A percentile compares a stretch with the other conserved stretches of the same genome.
phyloP scores from a whole-genome alignment of 75 land plant genomes.

The Selaginella moellendorffii region DNA sequence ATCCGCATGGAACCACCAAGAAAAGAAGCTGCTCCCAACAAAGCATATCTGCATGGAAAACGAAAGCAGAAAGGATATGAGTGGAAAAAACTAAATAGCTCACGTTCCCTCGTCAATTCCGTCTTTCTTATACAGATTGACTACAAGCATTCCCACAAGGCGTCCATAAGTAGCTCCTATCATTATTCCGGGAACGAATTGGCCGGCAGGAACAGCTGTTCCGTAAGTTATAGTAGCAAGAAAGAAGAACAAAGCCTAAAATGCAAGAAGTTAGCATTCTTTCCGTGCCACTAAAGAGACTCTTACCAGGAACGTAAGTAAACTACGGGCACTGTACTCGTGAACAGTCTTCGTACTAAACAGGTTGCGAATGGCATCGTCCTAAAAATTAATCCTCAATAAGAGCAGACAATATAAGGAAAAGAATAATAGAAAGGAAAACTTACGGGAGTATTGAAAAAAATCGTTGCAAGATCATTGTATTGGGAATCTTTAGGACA shows the following conservation, averaged over 20 bases:
- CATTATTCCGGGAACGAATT: conserved; percentile 99
- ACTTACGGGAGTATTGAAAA: conserved; percentile 94
- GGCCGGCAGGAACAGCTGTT: conserved; percentile 98
- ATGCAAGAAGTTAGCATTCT: conserved; percentile 1
- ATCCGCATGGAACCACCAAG: conserved; percentile 99
- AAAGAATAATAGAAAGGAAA: too few species aligned
- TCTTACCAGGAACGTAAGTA: conserved; percentile 79
- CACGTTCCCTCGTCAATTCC: conserved; percentile 98
- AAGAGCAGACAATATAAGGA: background rate
- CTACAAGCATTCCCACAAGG: conserved; percentile 97
- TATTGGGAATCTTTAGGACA: too few species aligned
- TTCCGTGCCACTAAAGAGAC: background rate
- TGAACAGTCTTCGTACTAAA: conserved; percentile 96
- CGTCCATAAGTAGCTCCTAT: conserved; percentile 98
- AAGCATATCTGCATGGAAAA: conserved; percentile 54
- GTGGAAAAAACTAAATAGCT: conserved; percentile 21
- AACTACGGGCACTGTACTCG: conserved; percentile 85
- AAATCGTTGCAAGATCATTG: conserved; percentile 99
- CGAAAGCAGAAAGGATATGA: background rate
- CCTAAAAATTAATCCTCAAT: conserved; percentile 34
- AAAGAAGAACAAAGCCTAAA: conserved; percentile 87
- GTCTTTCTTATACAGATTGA: conserved; percentile 63
- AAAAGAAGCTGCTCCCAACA: conserved; percentile 97
- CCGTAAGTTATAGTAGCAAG: conserved; percentile 93
- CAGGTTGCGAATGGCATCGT: conserved; percentile 96